Evolutionary conservation across 768 basidiomycete genomes (phyloP), one percentile per base, ranked within the genome.

Genomic region (Mycena belliarum): DNA sequence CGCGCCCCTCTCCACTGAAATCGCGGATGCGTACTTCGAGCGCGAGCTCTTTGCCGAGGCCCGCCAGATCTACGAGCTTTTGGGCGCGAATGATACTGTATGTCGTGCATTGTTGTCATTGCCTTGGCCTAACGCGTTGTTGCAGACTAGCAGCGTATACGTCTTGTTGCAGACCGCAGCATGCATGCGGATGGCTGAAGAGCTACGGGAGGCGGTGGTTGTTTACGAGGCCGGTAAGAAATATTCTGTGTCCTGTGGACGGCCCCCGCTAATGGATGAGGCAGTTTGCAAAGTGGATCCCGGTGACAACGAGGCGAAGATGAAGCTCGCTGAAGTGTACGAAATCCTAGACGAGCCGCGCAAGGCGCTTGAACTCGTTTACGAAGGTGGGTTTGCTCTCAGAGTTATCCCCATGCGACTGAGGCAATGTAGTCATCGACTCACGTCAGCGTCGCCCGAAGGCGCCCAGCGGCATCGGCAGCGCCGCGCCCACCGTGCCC

Each of bases 301-400:
- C 0, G 79, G 80, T 0, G 82, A 92, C 63, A 84, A 86, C 65
- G 91, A 95, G 26, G 88, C 87, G 25, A 94, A 93, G 70, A 87
- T 95, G 82, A 89, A 91, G 60, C 80, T 98, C 0, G 96, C 95
- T 0, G 91, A 91, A 61, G 84, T 95, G 15, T 92, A 93, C 62
- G 96, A 99, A 70, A 85, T 91, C 12, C 73, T 88, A 62, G 86
- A 89, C 42, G 84, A 94, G 61, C 86, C 89, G 1, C 77, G 85
- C 16, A 88, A 88, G 66, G 96, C 96, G 0, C 78, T 97, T 0
- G 86, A 90, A 8, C 73, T 97, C 0, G 89, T 95, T 15, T 87
- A 88, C 49, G 82, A 94, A 82, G 93, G 95, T 92, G 60, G 6
- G 73, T 12, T 12, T 32, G 29, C 29, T 32, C 33, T 12, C 20